Evolutionary conservation across 2,329 filamentous ascomycete species (phyloP).

Genomic region (Botrytis sinoallii): DNA sequence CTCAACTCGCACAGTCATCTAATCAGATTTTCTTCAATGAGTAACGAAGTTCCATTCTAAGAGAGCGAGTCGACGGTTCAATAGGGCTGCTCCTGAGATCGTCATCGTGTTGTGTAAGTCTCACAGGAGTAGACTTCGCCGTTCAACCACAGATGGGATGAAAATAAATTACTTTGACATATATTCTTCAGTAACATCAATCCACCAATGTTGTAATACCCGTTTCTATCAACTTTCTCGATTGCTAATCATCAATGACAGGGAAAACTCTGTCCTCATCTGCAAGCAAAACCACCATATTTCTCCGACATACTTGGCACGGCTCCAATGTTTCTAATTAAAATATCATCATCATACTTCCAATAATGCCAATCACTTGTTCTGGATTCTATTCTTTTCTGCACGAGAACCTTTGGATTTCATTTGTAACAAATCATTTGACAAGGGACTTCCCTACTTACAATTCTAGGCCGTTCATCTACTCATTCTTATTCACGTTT

Average conservation of each 20-base stretch:
- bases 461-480: background rate
- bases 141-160: conserved; percentile 9
- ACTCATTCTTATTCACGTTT: background rate
- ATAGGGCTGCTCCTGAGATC: background rate
- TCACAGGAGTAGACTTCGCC: background rate
- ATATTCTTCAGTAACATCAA: background rate
- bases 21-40: background rate
- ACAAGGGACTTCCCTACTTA: background rate
- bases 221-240: background rate
- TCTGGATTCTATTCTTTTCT: background rate
- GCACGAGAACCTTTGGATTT: background rate
- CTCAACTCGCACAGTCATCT: conserved; percentile 7
- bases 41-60: no score
- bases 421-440: background rate
- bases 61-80: background rate
- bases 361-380: background rate
- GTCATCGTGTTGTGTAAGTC: background rate
- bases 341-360: conserved; percentile 1
- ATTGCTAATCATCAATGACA: background rate
- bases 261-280: conserved; percentile 9
- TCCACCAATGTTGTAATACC: conserved; percentile 1
- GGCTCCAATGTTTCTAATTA: conserved; percentile 3
- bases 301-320: background rate
- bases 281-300: background rate
- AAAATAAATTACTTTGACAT: background rate